Conservation (phyloP, 768 basidiomycete species). For the Lactarius vividus region DNA sequence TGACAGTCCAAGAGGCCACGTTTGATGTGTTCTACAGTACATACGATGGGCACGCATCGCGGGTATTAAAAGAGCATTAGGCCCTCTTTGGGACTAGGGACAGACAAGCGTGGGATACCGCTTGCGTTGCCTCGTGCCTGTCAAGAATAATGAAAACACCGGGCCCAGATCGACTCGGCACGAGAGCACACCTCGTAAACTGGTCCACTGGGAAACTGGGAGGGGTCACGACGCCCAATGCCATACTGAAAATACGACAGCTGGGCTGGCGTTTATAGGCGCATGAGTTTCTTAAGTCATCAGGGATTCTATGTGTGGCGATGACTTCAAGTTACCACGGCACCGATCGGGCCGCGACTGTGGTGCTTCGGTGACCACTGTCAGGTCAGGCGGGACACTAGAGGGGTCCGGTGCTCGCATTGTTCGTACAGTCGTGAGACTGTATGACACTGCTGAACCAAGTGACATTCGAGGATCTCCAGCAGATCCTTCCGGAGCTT, state of each 20-base stretch:
- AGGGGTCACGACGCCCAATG: neutral
- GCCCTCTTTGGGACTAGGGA: neutral
- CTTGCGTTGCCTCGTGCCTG: neutral
- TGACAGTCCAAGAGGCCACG: neutral
- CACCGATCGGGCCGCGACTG: neutral
- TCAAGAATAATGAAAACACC: neutral
- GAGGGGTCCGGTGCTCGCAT: neutral
- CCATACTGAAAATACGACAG: neutral
- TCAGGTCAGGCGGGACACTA: no score
- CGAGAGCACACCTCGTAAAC: neutral
- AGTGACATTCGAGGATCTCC: no score
- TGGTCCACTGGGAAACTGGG: neutral
- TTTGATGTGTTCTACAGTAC: neutral
- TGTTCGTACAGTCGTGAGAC: neutral
- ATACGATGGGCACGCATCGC: neutral
- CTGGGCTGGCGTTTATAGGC: neutral
- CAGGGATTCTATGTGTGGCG: no score
- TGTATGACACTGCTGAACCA: neutral
- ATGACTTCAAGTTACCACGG: no score
- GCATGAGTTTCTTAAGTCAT: neutral
- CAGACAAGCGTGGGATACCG: neutral
- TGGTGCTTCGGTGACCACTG: neutral
- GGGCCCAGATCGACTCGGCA: neutral
- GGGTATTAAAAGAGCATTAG: neutral
- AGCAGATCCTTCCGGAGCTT: no score